Percentiles rank a stretch among this genome's conserved stretches.
These are phyloP conservation scores for Sclerotinia sclerotiorum DNA, from an alignment of 2,329 filamentous ascomycete genomes.

Conservation along the genomic window DNA sequence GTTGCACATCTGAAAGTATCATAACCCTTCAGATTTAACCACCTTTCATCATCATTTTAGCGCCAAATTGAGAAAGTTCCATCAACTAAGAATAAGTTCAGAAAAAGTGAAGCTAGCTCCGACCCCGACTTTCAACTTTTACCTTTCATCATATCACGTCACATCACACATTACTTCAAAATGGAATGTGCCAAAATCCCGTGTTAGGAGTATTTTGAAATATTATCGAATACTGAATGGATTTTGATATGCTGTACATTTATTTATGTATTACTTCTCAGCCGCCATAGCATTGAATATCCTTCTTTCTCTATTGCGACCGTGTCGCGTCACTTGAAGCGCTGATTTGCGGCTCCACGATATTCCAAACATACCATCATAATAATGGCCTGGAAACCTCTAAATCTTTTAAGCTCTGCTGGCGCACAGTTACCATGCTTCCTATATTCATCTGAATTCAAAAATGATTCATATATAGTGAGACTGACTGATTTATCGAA, in stretches of 20 bases:
- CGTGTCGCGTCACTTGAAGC: not conserved
- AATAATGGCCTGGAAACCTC: slow-evolving; percentile 36
- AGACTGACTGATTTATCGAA: slow-evolving; percentile 70
- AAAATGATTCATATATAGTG: slow-evolving; percentile 58
- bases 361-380: not conserved
- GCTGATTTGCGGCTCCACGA: not conserved
- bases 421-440: slow-evolving; percentile 54
- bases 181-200: not conserved
- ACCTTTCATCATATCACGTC: not conserved
- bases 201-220: not conserved
- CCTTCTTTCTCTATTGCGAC: not conserved
- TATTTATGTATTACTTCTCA: not conserved
- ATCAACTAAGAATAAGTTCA: not conserved
- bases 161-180: not conserved
- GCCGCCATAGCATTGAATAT: not conserved
- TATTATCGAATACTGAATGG: not conserved
- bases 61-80: not conserved
- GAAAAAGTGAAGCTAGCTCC: not conserved
- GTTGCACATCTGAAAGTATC: not conserved
- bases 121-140: not conserved
- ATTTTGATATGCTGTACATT: not conserved
- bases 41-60: not conserved
- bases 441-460: slow-evolving; percentile 60
- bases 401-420: slow-evolving; percentile 28
- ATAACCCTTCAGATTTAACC: not conserved